These are phyloP conservation scores for Kuraishia piskuri DNA, from an alignment of 805 yeast genomes.

Conservation along the genomic window DNA sequence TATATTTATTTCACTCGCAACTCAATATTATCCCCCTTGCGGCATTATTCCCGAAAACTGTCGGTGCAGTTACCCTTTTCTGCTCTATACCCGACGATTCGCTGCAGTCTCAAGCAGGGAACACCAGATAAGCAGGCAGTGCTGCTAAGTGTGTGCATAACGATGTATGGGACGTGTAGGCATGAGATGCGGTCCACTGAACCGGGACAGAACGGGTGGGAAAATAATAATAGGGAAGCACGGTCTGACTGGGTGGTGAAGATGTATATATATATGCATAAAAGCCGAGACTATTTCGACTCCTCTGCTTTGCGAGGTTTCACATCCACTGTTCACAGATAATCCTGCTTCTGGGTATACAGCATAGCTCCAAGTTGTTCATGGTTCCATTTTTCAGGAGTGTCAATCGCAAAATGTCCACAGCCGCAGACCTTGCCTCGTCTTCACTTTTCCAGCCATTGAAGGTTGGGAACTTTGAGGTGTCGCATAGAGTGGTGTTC, in stretches of 20 bases:
- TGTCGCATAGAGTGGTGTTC: conserved; percentile 27
- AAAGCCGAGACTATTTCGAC: too few species aligned
- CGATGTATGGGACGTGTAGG: too few species aligned
- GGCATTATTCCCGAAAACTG: neutral
- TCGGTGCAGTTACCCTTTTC: neutral
- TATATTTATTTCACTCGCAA: too few species aligned
- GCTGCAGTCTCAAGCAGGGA: neutral
- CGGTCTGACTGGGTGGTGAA: too few species aligned
- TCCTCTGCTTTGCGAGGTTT: too few species aligned
- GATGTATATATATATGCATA: too few species aligned
- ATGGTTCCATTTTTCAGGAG: conserved; percentile 36
- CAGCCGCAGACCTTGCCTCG: neutral
- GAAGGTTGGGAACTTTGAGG: conserved; percentile 21
- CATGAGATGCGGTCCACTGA: too few species aligned
- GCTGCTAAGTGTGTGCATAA: too few species aligned
- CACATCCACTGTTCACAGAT: too few species aligned
- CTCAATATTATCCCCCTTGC: neutral
- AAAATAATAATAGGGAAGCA: too few species aligned
- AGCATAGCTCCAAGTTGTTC: neutral
- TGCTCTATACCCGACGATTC: neutral
- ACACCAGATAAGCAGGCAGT: neutral
- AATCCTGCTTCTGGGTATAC: too few species aligned
- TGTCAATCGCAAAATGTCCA: conserved; percentile 26
- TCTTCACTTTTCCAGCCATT: conserved; percentile 23
- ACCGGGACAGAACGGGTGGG: too few species aligned